A percentile compares a stretch with the other conserved stretches of the same genome.
Evolutionary conservation across 1,284 basidiomycete genomes (phyloP).

Genomic region (Microbotryum intermedium): DNA sequence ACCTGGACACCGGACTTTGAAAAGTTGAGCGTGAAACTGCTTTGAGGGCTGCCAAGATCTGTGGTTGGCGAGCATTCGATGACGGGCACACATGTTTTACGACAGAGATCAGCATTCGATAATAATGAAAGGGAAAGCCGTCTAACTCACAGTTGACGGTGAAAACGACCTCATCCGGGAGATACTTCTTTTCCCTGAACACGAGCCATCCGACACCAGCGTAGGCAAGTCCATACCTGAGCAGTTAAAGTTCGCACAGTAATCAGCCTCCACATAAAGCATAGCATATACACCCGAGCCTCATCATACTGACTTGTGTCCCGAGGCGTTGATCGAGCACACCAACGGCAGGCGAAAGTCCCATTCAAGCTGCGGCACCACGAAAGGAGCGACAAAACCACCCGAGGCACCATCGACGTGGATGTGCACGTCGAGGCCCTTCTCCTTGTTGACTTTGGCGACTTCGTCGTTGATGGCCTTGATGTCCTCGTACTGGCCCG

Average conservation of each 20-base stretch:
- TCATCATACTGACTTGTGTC: neutral
- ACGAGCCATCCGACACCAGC: constrained; percentile 38
- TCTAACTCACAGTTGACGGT: constrained; percentile 28
- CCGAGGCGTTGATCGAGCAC: constrained; percentile 37
- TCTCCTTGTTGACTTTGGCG: constrained; percentile 35
- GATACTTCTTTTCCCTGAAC: constrained; percentile 36
- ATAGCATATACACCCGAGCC: neutral
- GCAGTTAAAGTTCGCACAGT: neutral
- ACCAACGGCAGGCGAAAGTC: constrained; percentile 41
- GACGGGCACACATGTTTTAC: neutral
- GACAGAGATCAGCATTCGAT: constrained; percentile 17
- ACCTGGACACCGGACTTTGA: constrained; percentile 36
- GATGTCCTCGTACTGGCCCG: constrained; percentile 37
- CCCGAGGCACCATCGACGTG: constrained; percentile 37
- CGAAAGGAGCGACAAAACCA: constrained; percentile 40
- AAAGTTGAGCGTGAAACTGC: constrained; percentile 39
- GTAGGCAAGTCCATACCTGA: constrained; percentile 30
- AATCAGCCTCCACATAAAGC: constrained; percentile 32
- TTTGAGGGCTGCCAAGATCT: constrained; percentile 17
- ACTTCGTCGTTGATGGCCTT: constrained; percentile 34
- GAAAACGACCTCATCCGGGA: constrained; percentile 39
- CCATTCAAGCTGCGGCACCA: constrained; percentile 37
- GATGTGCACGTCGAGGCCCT: constrained; percentile 37
- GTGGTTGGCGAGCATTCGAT: neutral
- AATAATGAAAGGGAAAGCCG: neutral